Evolutionary conservation across 495 filamentous ascomycete species (phyloP).

Genomic region (Aspergillus wentii): DNA sequence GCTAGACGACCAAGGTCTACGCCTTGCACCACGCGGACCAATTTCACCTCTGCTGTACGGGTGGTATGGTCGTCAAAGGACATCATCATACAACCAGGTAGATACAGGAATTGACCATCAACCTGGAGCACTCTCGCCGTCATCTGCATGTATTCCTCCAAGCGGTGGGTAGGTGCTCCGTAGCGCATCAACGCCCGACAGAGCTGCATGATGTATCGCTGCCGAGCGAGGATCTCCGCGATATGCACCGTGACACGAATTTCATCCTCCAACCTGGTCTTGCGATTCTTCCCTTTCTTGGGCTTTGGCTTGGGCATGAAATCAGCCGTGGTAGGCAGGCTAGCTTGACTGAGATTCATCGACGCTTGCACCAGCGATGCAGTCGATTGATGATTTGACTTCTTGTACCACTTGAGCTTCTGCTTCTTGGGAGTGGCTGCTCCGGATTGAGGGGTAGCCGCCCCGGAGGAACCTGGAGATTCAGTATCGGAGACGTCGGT

Average conservation of each 20-base stretch:
- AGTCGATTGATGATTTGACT: conserved; percentile 38
- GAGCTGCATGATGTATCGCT: conserved; percentile 81
- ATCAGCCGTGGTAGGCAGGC: conserved; percentile 26
- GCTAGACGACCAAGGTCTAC: conserved; percentile 81
- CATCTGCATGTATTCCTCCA: conserved; percentile 91
- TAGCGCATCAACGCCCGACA: conserved; percentile 85
- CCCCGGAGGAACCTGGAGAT: conserved; percentile 30
- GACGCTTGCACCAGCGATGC: conserved; percentile 39
- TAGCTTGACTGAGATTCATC: conserved; percentile 43
- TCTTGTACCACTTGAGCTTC: conserved; percentile 65
- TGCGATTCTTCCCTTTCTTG: conserved; percentile 27
- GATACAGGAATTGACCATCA: conserved; percentile 85
- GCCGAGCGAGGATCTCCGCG: conserved; percentile 76
- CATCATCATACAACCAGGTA: conserved; percentile 93
- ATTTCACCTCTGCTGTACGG: conserved; percentile 88
- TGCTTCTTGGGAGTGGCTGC: conserved; percentile 51
- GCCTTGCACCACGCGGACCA: conserved; percentile 72
- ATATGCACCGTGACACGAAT: conserved; percentile 81
- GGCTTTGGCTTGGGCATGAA: conserved; percentile 21
- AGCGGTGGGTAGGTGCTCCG: conserved; percentile 70
- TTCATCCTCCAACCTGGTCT: conserved; percentile 57
- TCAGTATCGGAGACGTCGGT: conserved; percentile 41
- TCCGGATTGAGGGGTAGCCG: conserved; percentile 38
- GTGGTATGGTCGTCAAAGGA: conserved; percentile 87
- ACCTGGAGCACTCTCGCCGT: conserved; percentile 83